A percentile compares a stretch with the other conserved stretches of the same genome.
These are phyloP conservation scores for Backusella macrospora DNA, from an alignment of 192 early-diverging fungal genomes.

Conservation along the genomic window DNA sequence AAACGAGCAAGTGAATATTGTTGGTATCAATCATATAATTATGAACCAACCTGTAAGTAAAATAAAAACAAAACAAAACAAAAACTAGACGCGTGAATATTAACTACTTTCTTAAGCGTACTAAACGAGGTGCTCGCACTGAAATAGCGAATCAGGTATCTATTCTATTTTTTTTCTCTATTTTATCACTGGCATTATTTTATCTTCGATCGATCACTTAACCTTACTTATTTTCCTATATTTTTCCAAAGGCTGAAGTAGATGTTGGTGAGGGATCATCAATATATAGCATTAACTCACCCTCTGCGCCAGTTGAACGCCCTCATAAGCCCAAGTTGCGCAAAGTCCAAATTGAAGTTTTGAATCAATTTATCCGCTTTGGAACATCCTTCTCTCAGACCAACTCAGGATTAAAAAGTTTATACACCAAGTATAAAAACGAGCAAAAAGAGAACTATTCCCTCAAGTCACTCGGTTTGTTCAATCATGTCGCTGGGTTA, in stretches of 20 bases:
- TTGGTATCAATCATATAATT: neutral
- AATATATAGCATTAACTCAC: neutral
- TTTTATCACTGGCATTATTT: neutral
- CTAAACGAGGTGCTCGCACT: slow-evolving; percentile 5
- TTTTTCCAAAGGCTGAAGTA: neutral
- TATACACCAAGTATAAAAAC: neutral
- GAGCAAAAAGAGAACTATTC: slow-evolving; percentile 3
- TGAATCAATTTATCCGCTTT: slow-evolving; percentile 5
- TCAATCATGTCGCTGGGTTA: neutral
- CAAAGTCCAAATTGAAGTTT: slow-evolving; percentile 9
- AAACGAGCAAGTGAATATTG: slow-evolving; percentile 9
- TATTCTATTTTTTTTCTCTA: neutral
- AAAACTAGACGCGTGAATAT: slow-evolving; percentile 4
- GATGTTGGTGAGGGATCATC: neutral
- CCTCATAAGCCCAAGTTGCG: slow-evolving; percentile 6
- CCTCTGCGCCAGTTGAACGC: slow-evolving; percentile 7
- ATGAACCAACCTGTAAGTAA: slow-evolving; percentile 13
- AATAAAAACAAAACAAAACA: slow-evolving; percentile 9
- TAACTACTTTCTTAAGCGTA: slow-evolving; percentile 15
- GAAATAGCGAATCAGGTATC: slow-evolving; percentile 14
- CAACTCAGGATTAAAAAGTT: neutral
- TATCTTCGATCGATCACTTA: slow-evolving; percentile 6
- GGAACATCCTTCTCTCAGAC: slow-evolving; percentile 7
- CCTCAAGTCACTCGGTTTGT: slow-evolving; percentile 4
- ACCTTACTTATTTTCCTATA: slow-evolving; percentile 11